Percentiles rank a stretch among this genome's conserved stretches.
Evolutionary conservation across 2,329 filamentous ascomycete genomes (phyloP).

Genomic region (Fusarium setosum): DNA sequence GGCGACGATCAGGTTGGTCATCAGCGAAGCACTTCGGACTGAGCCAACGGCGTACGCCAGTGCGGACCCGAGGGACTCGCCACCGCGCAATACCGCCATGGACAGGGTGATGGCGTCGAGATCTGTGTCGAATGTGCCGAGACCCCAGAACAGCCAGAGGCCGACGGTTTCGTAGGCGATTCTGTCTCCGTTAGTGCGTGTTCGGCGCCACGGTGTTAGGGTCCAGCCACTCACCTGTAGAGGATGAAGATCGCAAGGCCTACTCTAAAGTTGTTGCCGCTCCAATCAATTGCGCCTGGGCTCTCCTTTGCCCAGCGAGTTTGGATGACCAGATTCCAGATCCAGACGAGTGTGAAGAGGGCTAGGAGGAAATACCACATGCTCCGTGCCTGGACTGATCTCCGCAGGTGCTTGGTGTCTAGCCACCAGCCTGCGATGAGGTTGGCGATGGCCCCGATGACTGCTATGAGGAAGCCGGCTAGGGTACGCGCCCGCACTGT

Average conservation of each 20-base stretch:
- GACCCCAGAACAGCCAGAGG: constrained; percentile 1
- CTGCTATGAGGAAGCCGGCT: background rate
- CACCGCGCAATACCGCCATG: background rate
- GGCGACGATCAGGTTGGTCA: background rate
- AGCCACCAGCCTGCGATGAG: background rate
- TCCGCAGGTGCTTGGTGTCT: background rate
- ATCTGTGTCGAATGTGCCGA: background rate
- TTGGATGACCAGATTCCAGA: background rate
- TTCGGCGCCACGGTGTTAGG: too few relatives aligned
- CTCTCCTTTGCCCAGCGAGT: background rate
- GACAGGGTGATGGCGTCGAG: background rate
- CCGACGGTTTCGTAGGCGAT: background rate
- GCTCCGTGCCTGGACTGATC: background rate
- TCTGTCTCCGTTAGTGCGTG: background rate
- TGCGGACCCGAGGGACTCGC: background rate
- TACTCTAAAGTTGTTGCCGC: background rate
- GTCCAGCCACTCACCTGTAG: background rate
- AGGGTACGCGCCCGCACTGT: background rate
- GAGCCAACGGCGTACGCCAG: background rate
- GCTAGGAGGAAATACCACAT: background rate
- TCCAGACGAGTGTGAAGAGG: background rate
- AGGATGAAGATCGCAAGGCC: background rate
- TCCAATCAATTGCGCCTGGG: background rate
- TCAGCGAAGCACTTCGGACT: background rate
- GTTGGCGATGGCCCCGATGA: background rate